Evolutionary conservation across 2,329 filamentous ascomycete species (phyloP).

Genomic region (Fusarium succisae): DNA sequence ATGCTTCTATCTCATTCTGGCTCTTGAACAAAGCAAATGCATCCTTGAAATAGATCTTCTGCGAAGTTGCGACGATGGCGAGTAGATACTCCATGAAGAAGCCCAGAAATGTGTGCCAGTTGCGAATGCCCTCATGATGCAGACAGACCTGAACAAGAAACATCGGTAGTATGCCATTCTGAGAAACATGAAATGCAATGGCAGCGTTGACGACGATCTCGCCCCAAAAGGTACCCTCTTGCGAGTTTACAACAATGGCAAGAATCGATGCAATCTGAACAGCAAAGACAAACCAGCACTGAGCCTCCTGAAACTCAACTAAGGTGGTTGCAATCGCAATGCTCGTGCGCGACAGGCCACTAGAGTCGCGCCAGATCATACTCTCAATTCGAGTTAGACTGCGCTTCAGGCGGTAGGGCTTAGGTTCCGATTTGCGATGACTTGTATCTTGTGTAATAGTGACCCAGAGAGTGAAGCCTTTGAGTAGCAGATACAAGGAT

Average conservation of each 20-base stretch:
- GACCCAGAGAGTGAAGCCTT: conserved; percentile 50
- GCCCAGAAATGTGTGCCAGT: conserved; percentile 53
- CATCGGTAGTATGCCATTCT: conserved; percentile 51
- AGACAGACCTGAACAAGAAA: conserved; percentile 51
- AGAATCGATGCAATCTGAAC: conserved; percentile 53
- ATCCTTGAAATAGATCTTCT: conserved; percentile 48
- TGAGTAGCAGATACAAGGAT: conserved; percentile 47
- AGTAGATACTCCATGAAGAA: conserved; percentile 52
- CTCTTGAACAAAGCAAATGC: conserved; percentile 48
- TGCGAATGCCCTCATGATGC: conserved; percentile 52
- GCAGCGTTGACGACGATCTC: conserved; percentile 52
- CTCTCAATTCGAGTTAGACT: conserved; percentile 48
- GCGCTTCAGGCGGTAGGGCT: conserved; percentile 40
- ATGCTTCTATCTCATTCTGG: conserved; percentile 46
- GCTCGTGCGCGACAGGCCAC: conserved; percentile 49
- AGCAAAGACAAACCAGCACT: conserved; percentile 53
- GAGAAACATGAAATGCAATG: conserved; percentile 50
- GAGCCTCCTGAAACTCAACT: conserved; percentile 54
- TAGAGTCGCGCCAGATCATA: conserved; percentile 51
- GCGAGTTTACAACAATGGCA: conserved; percentile 53
- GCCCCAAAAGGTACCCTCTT: conserved; percentile 52
- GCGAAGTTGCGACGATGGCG: conserved; percentile 50
- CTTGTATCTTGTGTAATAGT: conserved; percentile 43
- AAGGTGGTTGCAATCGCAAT: conserved; percentile 52
- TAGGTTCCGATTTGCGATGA: conserved; percentile 28